phyloP scores from a whole-genome alignment of 768 basidiomycete genomes.

The Mycena filopes region DNA sequence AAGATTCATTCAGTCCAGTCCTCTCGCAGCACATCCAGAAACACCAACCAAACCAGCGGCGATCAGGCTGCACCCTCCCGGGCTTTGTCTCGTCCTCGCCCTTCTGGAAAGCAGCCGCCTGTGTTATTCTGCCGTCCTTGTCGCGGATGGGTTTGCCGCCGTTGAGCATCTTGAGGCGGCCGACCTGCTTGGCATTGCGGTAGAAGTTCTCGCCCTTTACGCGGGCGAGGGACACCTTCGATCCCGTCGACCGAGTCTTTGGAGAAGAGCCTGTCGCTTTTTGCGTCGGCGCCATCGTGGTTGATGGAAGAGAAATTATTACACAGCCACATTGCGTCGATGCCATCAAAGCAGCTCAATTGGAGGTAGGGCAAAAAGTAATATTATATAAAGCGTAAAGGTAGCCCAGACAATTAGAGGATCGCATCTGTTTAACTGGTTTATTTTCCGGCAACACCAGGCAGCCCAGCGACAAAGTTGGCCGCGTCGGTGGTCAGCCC shows the following conservation, averaged over 20 bases:
- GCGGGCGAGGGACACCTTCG: conserved; percentile 67
- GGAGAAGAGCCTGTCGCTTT: conserved; percentile 45
- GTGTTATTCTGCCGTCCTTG: conserved; percentile 89
- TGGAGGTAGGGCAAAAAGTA: neutral
- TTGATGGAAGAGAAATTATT: conserved; percentile 3
- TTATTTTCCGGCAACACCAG: conserved; percentile 17
- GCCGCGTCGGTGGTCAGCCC: conserved; percentile 26
- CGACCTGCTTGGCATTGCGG: conserved; percentile 91
- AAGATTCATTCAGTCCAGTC: conserved; percentile 10
- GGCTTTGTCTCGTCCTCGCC: conserved; percentile 92
- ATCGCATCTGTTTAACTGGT: neutral
- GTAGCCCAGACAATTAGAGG: neutral
- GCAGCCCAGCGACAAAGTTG: conserved; percentile 24
- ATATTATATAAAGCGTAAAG: neutral
- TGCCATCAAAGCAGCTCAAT: too few species aligned
- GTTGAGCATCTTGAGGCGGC: conserved; percentile 89
- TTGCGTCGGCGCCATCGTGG: conserved; percentile 53
- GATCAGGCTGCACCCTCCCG: conserved; percentile 93
- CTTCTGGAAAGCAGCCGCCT: conserved; percentile 96
- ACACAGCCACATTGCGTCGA: conserved; percentile 3
- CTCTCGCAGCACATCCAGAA: neutral
- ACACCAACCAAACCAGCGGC: conserved; percentile 94
- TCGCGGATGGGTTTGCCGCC: conserved; percentile 93
- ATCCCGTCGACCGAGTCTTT: conserved; percentile 54
- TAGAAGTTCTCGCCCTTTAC: conserved; percentile 98